Conservation (phyloP, 495 filamentous ascomycete genomes). For the Cercophora sp. region DNA sequence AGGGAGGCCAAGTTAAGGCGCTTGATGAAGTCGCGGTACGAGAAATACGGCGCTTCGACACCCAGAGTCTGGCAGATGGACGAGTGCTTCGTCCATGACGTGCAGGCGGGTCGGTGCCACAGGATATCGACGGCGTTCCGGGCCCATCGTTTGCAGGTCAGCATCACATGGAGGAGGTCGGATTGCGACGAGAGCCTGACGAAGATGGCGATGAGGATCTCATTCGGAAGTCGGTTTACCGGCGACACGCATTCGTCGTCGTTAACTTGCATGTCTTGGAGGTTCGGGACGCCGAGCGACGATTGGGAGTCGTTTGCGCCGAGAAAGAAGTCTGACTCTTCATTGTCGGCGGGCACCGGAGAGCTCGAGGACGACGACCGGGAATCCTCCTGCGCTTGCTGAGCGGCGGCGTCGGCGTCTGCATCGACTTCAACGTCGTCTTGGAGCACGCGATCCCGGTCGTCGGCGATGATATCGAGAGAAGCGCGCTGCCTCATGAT, state of each 20-base stretch:
- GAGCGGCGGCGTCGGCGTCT: conserved; percentile 8
- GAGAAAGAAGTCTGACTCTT: conserved; percentile 84
- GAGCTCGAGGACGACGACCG: conserved; percentile 73
- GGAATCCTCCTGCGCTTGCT: conserved; percentile 25
- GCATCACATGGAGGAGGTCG: conserved; percentile 84
- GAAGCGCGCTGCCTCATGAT: conserved; percentile 33
- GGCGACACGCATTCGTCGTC: conserved; percentile 65
- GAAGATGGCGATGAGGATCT: conserved; percentile 92
- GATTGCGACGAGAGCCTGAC: conserved; percentile 67
- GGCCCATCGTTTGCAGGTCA: conserved; percentile 90
- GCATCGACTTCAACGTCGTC: conserved; percentile 11
- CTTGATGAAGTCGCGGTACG: conserved; percentile 82
- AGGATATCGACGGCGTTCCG: conserved; percentile 87
- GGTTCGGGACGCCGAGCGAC: conserved; percentile 73
- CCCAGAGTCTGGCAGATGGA: conserved; percentile 74
- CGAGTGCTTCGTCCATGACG: conserved; percentile 72
- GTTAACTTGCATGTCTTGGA: conserved; percentile 63
- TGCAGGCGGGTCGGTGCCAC: conserved; percentile 91
- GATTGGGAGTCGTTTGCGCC: conserved; percentile 86
- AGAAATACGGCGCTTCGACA: conserved; percentile 66
- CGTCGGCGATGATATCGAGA: conserved; percentile 44
- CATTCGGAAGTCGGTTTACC: conserved; percentile 80
- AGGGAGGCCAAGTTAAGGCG: conserved; percentile 83
- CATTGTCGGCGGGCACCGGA: conserved; percentile 69
- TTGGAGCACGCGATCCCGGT: conserved; percentile 8